Evolutionary conservation across 495 filamentous ascomycete genomes (phyloP), one percentile per base, ranked within the genome.

Genomic region (Penicillium macrosclerotiorum): DNA sequence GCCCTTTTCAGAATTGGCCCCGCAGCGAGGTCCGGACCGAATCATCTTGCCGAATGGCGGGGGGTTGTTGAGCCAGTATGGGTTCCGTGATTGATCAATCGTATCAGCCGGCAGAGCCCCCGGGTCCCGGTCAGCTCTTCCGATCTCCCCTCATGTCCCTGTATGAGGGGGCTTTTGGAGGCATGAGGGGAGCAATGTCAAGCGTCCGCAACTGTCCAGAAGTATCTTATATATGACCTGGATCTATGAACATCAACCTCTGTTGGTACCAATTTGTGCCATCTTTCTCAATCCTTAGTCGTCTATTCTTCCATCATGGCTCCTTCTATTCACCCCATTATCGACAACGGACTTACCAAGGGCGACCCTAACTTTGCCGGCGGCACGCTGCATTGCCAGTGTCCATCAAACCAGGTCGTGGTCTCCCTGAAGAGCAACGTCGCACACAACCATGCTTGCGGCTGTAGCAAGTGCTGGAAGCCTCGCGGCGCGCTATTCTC

Each of bases 391-490:
- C 59, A 60, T 55, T 84, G 80, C 70, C 69, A 71, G 42, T 82
- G 79, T 64, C 23, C 67, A 30, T 57, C 51, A 13, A 38, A 75
- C 57, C 68, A 69, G 18, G 77, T 83, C 30, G 67, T 73, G 35
- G 64, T 83, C 13, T 69, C 72, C 2, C 65, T 84, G 14, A 55
- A 49, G 29, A 62, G 67, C 55, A 74, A 81, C 55, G 70, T 82
- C 33, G 68, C 68, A n/a, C 76, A 81, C 67, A 83, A 84, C 70
- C 80, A 84, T 60, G 77, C 77, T 34, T 83, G 80, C 62, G 81
- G 79, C 24, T 82, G 80, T 67, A 82, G 79, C 49, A 79, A 82
- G 55, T 83, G 79, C 71, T 82, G 79, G 79, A 82, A 82, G 57
- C 80, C 80, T 4, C 25, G 47, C 0, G 73, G 76, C 24, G 63